Percentiles rank a stretch among this genome's conserved stretches.
Evolutionary conservation across 2,329 filamentous ascomycete genomes (phyloP).

Genomic region (Scortechinia acanthostroma): DNA sequence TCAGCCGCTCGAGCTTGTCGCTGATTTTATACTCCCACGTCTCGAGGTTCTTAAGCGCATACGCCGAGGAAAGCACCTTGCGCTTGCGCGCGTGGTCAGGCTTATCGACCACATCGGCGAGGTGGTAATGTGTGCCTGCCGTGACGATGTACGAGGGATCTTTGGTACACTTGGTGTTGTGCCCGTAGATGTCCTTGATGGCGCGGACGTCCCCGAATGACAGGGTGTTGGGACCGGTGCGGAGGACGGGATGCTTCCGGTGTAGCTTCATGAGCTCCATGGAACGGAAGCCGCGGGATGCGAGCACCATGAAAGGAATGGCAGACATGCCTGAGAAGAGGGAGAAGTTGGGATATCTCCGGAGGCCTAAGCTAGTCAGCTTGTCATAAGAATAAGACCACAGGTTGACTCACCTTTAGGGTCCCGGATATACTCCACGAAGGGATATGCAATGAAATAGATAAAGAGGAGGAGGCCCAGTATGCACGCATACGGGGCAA

Average conservation of each 20-base stretch:
- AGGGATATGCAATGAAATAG: constrained; percentile 28
- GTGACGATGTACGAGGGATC: constrained; percentile 34
- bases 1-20: constrained; percentile 35
- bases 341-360: constrained; percentile 33
- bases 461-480: constrained; percentile 8
- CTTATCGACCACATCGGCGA: constrained; percentile 42
- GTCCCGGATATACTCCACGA: constrained; percentile 33
- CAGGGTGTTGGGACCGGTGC: constrained; percentile 33
- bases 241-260: constrained; percentile 32
- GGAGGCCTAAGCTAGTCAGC: too few relatives aligned
- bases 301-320: constrained; percentile 35
- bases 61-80: constrained; percentile 38
- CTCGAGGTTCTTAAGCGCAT: constrained; percentile 43
- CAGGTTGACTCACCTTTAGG: constrained; percentile 20
- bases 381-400: not conserved
- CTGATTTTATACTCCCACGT: constrained; percentile 45
- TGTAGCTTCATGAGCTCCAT: constrained; percentile 31
- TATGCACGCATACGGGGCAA: not conserved
- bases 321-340: constrained; percentile 32
- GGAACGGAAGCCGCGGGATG: constrained; percentile 31
- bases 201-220: constrained; percentile 30
- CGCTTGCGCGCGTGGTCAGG: constrained; percentile 40
- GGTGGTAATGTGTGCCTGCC: constrained; percentile 37
- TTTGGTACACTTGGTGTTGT: constrained; percentile 39
- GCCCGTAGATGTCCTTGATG: constrained; percentile 41